These are phyloP conservation scores for Trichoderma brevicompactum DNA, from an alignment of 2,329 filamentous ascomycete species.

Conservation along the genomic window DNA sequence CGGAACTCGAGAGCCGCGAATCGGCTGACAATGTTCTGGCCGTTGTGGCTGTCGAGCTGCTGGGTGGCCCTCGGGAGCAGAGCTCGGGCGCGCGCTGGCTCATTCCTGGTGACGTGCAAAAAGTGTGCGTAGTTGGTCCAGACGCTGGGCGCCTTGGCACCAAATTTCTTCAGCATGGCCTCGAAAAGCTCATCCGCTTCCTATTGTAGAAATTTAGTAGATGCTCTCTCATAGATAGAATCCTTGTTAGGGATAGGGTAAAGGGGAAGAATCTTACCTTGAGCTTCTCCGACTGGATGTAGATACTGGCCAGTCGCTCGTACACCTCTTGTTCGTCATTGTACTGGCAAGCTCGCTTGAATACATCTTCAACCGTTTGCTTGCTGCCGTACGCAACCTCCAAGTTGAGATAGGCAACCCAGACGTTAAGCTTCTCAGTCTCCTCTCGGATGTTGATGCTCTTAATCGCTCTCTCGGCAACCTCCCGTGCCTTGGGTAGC, in stretches of 20 bases:
- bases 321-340: constrained; percentile 91
- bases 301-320: constrained; percentile 88
- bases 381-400: constrained; percentile 89
- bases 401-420: constrained; percentile 92
- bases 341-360: constrained; percentile 91
- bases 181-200: constrained; percentile 90
- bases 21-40: constrained; percentile 73
- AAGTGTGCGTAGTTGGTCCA: constrained; percentile 97
- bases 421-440: constrained; percentile 91
- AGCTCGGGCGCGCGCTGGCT: constrained; percentile 74
- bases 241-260: constrained; percentile 44
- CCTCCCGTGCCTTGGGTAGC: constrained; percentile 81
- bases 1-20: constrained; percentile 94
- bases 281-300: constrained; percentile 86
- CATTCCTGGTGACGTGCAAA: constrained; percentile 73
- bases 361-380: constrained; percentile 80
- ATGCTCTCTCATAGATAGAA: constrained; percentile 29
- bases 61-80: constrained; percentile 85
- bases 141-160: constrained; percentile 75
- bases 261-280: constrained; percentile 61
- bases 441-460: constrained; percentile 92
- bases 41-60: constrained; percentile 71
- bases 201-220: constrained; percentile 47
- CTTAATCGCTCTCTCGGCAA: constrained; percentile 86
- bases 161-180: constrained; percentile 84